Base-by-base conservation (phyloP, 2,329 filamentous ascomycete genomes). In the Xylaria sp. region DNA sequence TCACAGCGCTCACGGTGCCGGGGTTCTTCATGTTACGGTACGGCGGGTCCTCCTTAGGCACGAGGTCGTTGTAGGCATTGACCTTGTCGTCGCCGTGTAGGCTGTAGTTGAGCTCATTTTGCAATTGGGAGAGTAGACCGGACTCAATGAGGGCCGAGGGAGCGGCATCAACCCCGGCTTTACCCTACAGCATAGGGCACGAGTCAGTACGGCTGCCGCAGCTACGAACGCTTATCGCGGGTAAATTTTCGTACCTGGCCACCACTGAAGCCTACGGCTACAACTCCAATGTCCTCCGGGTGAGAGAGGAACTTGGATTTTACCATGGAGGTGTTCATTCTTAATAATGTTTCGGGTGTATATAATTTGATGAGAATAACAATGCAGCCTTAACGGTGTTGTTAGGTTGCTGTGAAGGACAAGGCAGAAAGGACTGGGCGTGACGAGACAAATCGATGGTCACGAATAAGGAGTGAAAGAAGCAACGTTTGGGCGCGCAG, bases 21-120 rank as follows among this genome's bases (percentile, higher is more conserved):
- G 96, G 92, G 81, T 95, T 94, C 88, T 97, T 97, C 96, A 99
- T 99, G 81, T 88, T 88, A 66, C 94, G 92, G 85, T 92, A 88
- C 69, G 92, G 90, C 9, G 93, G 92, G 81, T 97, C 95, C 5
- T 79, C 79, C 36, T 83, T 77, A 33, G 93, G 93, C 45, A 92
- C 85, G 33, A 94, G 84, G 69, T 95, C 89, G 62, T 87, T 83
- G 84, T 97, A 98, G 72, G 88, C 86, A 82, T 97, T 93, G 39
- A 97, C 92, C 68, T 86, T 83, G 77, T 90, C 85, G 80, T 98
- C 93, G 80, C 94, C 93, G 81, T 92, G 87, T 70, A 98, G 88
- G 70, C 90, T 91, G 87, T 97, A 97, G 78, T 92, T 91, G 27
- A 98, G 90, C 75, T 98, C 95, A 45, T 93, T 86, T 76, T 88